phyloP scores from a whole-genome alignment of 208 protist species.

The Leishmania tropica region DNA sequence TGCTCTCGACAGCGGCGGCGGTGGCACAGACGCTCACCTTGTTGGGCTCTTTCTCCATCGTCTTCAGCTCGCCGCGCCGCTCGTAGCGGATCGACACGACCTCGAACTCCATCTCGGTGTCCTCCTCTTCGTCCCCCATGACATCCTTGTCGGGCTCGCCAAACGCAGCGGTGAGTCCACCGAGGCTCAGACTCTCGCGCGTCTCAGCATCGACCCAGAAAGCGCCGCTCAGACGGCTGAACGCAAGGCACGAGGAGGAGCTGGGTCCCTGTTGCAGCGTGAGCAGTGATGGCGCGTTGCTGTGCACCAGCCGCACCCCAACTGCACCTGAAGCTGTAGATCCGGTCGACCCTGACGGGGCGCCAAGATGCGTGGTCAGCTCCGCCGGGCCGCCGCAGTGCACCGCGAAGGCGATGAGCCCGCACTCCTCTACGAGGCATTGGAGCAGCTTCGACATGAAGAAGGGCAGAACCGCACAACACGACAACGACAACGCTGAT shows the following conservation, averaged over 20 bases:
- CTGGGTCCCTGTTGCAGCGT: constrained; percentile 27
- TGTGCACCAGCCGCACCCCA: constrained; percentile 39
- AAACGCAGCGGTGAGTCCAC: constrained; percentile 10
- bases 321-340: background rate
- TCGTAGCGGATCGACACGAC: constrained; percentile 23
- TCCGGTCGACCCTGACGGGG: background rate
- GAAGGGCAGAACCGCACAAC: constrained; percentile 37
- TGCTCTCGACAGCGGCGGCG: background rate
- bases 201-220: constrained; percentile 49
- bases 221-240: constrained; percentile 67
- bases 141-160: constrained; percentile 3
- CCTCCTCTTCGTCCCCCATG: constrained; percentile 25
- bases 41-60: background rate
- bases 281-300: constrained; percentile 18
- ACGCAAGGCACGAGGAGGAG: constrained; percentile 42
- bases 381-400: constrained; percentile 20
- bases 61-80: background rate
- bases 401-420: constrained; percentile 31
- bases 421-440: constrained; percentile 38
- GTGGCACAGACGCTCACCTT: background rate
- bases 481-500: background rate
- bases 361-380: background rate
- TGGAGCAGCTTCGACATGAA: constrained; percentile 41
- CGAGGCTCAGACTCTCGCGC: constrained; percentile 36
- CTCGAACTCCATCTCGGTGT: constrained; percentile 47